Percentiles rank a stretch among this genome's conserved stretches.
Evolutionary conservation across 202 grass and related monocot species (phyloP).

Genomic region (Setaria viridis): DNA sequence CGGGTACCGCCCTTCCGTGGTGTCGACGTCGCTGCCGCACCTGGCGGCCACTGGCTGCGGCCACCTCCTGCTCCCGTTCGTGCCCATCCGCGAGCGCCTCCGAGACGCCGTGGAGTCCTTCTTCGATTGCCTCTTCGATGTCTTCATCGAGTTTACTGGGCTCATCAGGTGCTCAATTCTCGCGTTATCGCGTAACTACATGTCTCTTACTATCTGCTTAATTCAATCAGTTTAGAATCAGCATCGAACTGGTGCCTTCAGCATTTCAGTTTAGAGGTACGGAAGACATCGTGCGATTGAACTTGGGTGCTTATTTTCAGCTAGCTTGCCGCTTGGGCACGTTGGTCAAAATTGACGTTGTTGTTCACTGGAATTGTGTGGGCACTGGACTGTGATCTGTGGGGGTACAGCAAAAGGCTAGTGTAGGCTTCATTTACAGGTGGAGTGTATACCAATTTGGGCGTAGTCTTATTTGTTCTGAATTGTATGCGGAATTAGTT

Average conservation of each 20-base stretch:
- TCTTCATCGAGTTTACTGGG: slow-evolving; percentile 93
- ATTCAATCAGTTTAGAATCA: not conserved
- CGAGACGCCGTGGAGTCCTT: slow-evolving; percentile 75
- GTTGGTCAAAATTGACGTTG: not conserved
- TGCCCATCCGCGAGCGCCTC: slow-evolving; percentile 70
- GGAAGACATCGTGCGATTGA: not conserved
- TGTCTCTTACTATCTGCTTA: not conserved
- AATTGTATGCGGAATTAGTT: not conserved
- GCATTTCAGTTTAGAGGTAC: not conserved
- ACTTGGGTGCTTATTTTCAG: not conserved
- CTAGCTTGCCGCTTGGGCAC: not conserved
- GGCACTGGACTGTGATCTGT: not conserved
- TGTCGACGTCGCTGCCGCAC: slow-evolving; percentile 84
- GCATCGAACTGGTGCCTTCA: not conserved
- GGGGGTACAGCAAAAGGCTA: not conserved
- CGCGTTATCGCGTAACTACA: not conserved
- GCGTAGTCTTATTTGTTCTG: not conserved
- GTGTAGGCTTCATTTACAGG: not conserved
- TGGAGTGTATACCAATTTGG: not conserved
- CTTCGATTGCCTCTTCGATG: slow-evolving; percentile 80
- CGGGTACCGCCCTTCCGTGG: slow-evolving; percentile 77
- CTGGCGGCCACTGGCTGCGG: slow-evolving; percentile 72
- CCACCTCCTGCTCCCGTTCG: slow-evolving; percentile 81
- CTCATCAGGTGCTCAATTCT: slow-evolving; percentile 68
- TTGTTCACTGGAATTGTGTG: not conserved